These are phyloP conservation scores for Pichia insulana DNA, from an alignment of 805 yeast genomes.

Conservation along the genomic window DNA sequence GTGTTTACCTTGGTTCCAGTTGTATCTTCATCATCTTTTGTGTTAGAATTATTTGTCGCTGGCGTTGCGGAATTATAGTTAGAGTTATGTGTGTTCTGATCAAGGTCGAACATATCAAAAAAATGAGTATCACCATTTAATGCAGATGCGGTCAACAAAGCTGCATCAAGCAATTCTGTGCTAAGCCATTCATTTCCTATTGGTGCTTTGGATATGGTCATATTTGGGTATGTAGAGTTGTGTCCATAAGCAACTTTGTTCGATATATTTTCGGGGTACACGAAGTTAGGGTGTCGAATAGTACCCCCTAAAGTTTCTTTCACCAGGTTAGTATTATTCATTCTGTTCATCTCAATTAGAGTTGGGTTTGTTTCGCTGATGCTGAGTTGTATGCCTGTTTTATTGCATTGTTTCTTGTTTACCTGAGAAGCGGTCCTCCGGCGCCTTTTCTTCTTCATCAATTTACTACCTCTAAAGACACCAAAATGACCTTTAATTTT, in stretches of 20 bases:
- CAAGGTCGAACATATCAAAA: conserved; percentile 40
- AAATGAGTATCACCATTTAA: conserved; percentile 51
- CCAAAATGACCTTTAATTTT: conserved; percentile 67
- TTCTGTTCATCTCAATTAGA: background rate
- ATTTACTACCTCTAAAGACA: conserved; percentile 48
- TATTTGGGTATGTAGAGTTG: background rate
- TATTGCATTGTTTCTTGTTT: background rate
- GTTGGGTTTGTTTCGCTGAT: no score
- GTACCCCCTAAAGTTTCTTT: background rate
- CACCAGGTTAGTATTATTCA: background rate
- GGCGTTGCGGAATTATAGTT: background rate
- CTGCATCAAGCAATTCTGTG: conserved; percentile 63
- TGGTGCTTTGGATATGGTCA: background rate
- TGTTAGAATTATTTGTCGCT: background rate
- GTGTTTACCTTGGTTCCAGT: no score
- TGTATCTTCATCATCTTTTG: background rate
- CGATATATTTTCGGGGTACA: conserved; percentile 4
- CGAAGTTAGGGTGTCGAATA: conserved; percentile 1
- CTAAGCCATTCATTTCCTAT: conserved; percentile 59
- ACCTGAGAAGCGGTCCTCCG: conserved; percentile 5
- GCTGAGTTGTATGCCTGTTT: no score
- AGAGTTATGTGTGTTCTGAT: background rate
- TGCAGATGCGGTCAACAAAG: conserved; percentile 66
- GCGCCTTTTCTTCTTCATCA: conserved; percentile 13
- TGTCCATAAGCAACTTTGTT: conserved; percentile 3